phyloP scores from a whole-genome alignment of 2,329 filamentous ascomycete genomes.

The Colletotrichum sp. region DNA sequence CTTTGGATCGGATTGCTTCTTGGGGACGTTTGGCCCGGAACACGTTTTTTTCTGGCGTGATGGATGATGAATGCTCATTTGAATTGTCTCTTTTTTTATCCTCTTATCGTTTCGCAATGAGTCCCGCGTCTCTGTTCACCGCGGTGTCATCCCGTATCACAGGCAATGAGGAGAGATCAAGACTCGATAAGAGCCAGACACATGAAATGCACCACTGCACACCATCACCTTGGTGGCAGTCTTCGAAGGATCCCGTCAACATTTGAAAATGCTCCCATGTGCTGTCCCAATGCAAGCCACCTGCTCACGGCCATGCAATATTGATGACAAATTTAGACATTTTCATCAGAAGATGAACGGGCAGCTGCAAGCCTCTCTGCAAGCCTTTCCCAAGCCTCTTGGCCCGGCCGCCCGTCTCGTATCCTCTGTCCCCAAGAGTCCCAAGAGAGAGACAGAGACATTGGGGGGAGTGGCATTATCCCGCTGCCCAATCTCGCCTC shows the following conservation, averaged over 20 bases:
- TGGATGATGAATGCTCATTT: not conserved
- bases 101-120: not conserved
- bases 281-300: slow-evolving; percentile 7
- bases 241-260: not conserved
- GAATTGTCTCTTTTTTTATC: not conserved
- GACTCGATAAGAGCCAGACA: not conserved
- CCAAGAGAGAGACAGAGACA: not conserved
- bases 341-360: not conserved
- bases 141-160: not conserved
- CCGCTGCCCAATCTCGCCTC: slow-evolving; percentile 4
- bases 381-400: slow-evolving; percentile 17
- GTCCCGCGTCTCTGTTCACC: not conserved
- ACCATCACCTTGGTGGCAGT: not conserved
- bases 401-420: slow-evolving; percentile 14
- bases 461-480: not conserved
- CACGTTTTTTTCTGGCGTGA: not conserved
- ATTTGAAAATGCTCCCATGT: not conserved
- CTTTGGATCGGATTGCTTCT: not conserved
- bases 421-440: not conserved
- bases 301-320: not conserved
- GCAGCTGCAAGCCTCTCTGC: slow-evolving; percentile 10
- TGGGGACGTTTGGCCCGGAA: not conserved
- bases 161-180: not conserved
- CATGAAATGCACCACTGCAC: not conserved
- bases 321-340: not conserved